Conservation (phyloP, 257 asterid species). For the Solanum stenotomum region DNA sequence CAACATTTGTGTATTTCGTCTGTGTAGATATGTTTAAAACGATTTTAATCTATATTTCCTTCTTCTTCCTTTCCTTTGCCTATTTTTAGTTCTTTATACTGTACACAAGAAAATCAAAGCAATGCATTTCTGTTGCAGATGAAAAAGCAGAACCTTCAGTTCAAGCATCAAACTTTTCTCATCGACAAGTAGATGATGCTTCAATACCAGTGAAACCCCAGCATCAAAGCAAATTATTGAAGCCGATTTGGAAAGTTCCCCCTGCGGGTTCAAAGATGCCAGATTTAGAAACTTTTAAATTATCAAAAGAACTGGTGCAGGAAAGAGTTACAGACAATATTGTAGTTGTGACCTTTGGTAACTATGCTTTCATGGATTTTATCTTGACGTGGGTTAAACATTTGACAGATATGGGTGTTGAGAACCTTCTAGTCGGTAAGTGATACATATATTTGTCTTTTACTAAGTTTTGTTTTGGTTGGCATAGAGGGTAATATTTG, state of each 20-base stretch:
- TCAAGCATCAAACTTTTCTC: conserved; percentile 33
- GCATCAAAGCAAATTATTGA: conserved; percentile 20
- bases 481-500: conserved; percentile 1
- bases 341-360: conserved; percentile 81
- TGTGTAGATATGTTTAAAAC: not conserved
- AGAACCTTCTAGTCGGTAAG: conserved; percentile 89
- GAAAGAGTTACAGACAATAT: conserved; percentile 68
- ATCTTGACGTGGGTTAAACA: conserved; percentile 93
- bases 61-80: not conserved
- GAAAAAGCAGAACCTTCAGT: conserved; percentile 23
- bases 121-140: not conserved
- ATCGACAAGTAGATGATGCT: conserved; percentile 11
- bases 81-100: not conserved
- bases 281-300: conserved; percentile 48
- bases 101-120: not conserved
- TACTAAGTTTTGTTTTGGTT: not conserved
- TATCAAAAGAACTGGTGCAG: conserved; percentile 76
- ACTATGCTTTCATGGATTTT: conserved; percentile 98
- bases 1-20: not conserved
- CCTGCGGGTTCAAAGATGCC: conserved; percentile 88
- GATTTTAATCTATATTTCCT: not conserved
- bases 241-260: conserved; percentile 69
- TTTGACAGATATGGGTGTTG: conserved; percentile 79
- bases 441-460: conserved; percentile 10
- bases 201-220: conserved; percentile 10